Base-by-base conservation (phyloP, 768 basidiomycete species). In the Lentinus tigrinus region DNA sequence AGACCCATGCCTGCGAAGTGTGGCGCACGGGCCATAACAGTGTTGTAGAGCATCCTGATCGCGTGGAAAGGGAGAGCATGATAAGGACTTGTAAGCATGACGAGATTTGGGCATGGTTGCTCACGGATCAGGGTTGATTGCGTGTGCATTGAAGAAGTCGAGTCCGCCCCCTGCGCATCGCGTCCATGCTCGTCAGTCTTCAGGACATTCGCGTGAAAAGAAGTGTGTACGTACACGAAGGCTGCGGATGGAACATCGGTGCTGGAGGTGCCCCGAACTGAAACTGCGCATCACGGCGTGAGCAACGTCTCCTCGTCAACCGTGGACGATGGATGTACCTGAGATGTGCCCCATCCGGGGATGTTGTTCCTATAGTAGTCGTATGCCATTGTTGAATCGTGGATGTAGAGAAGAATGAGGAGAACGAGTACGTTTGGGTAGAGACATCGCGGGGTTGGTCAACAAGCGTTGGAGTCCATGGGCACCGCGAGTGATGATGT, bases 131-230 rank as follows among this genome's bases (percentile, higher is more conserved):
- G 78, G 73, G 60, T 75, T 79, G 46, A 72, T 62, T 31, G 84
- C 83, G 66, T 87, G 84, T 24, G 86, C 86, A 46, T 79, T 78
- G 69, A 82, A 87, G 63, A 75, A 88, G 63, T 89, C 85, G 60
- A 73, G 67, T 14, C 85, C 86, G 47, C 78, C 75, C 85, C 86
- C 86, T 87, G 67, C 21, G 10, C 23, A 61, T 31, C 39, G 57
- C 19, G 38, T 36, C 7, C 14, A 24, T 26, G 19, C 47, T 49
- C 5, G 49, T 38, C 8, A 27, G 23, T 7, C 26, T 17, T 36
- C 0, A n/a, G 5, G 49, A 23, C 9, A 38, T 4, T n/a, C 39
- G 10, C 19, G 46, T 60, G 72, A 75, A 65, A 77, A 74, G 56
- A 67, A 71, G 44, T 58, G 65, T 61, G 23, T 48, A 75, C 79